These are phyloP conservation scores for Neonectria coccinea DNA, from an alignment of 2,329 filamentous ascomycete species.

Conservation along the genomic window DNA sequence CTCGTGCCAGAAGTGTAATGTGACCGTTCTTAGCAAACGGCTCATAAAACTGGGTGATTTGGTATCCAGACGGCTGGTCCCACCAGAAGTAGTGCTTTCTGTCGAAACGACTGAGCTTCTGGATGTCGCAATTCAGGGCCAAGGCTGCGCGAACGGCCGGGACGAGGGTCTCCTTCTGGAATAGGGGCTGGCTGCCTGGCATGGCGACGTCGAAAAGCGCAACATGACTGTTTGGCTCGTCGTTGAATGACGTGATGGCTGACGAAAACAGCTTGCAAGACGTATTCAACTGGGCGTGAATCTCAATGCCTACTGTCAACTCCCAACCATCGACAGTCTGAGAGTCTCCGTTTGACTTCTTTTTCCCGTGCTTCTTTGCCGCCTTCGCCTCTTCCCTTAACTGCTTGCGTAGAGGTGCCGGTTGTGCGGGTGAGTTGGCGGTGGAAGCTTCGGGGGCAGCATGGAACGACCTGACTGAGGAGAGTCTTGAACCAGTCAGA, in stretches of 20 bases:
- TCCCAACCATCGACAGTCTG: constrained; percentile 81
- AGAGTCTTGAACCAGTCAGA: constrained; percentile 23
- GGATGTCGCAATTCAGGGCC: constrained; percentile 83
- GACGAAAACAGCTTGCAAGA: constrained; percentile 88
- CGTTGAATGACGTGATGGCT: constrained; percentile 72
- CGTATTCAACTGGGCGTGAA: constrained; percentile 96
- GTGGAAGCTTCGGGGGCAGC: constrained; percentile 43
- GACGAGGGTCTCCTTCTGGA: constrained; percentile 85
- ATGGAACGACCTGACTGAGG: constrained; percentile 48
- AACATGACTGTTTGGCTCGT: constrained; percentile 85
- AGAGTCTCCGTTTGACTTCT: constrained; percentile 57
- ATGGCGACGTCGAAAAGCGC: constrained; percentile 89
- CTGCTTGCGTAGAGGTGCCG: constrained; percentile 74
- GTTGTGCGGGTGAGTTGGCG: constrained; percentile 34
- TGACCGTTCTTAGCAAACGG: constrained; percentile 77
- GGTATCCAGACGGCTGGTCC: constrained; percentile 96
- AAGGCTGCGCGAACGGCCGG: constrained; percentile 92
- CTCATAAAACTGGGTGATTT: constrained; percentile 96
- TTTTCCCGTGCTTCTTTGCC: constrained; percentile 72
- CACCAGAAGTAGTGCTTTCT: constrained; percentile 99
- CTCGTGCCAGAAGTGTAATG: constrained; percentile 77
- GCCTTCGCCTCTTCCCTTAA: constrained; percentile 78
- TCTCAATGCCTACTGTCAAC: constrained; percentile 94
- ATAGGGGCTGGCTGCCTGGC: constrained; percentile 87
- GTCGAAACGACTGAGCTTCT: constrained; percentile 85